Conservation (phyloP, 164 flowering plant species). For the Hamamelis virginiana region DNA sequence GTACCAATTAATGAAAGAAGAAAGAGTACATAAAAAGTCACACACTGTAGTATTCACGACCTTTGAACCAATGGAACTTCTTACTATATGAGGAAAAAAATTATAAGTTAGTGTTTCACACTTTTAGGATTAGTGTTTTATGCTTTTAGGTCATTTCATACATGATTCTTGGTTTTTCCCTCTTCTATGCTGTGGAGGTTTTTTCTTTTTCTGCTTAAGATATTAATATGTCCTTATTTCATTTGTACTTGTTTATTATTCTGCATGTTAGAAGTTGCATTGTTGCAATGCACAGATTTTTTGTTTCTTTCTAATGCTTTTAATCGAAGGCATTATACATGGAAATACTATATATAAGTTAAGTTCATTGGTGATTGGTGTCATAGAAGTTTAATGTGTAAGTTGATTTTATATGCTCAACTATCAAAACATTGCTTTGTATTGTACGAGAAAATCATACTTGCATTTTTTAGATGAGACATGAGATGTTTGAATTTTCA, state of each 20-base stretch:
- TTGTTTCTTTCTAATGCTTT: too few relatives aligned
- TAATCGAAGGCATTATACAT: not conserved
- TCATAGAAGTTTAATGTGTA: not conserved
- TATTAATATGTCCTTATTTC: not conserved
- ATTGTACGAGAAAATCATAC: not conserved
- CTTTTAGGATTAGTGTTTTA: not conserved
- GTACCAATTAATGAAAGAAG: not conserved
- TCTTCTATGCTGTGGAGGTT: not conserved
- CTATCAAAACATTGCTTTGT: not conserved
- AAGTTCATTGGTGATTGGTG: not conserved
- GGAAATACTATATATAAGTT: not conserved
- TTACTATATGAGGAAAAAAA: too few relatives aligned
- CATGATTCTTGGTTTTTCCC: not conserved
- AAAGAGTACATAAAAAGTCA: not conserved
- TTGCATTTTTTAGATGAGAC: not conserved
- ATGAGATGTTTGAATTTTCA: too few relatives aligned
- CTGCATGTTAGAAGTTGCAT: too few relatives aligned
- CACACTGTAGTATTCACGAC: not conserved
- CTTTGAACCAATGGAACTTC: too few relatives aligned
- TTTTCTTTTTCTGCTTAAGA: not conserved
- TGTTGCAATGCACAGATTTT: not conserved
- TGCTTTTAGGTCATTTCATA: not conserved
- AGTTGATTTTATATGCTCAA: not conserved
- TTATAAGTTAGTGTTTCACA: not conserved
- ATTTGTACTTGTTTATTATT: too few relatives aligned